phyloP scores from a whole-genome alignment of 805 yeast species.

The Jamesozyma gamospora region DNA sequence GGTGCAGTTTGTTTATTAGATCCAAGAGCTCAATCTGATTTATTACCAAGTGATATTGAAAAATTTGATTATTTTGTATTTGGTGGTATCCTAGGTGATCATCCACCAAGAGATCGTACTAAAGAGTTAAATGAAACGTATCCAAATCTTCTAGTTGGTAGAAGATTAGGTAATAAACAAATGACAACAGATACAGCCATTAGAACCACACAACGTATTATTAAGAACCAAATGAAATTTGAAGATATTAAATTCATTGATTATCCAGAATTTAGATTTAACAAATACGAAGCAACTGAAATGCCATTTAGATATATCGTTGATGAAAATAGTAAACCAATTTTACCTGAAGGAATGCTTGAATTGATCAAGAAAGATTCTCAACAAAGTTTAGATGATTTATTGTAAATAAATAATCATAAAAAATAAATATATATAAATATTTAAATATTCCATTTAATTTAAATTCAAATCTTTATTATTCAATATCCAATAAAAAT shows the following conservation, averaged over 20 bases:
- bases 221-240: conserved; percentile 48
- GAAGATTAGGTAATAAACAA: conserved; percentile 78
- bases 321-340: conserved; percentile 51
- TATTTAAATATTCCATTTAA: no score
- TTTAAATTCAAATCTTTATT: no score
- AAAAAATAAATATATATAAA: no score
- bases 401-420: conserved; percentile 20
- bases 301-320: conserved; percentile 93
- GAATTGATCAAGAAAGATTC: conserved; percentile 77
- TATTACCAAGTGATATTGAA: conserved; percentile 56
- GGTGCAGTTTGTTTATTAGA: conserved; percentile 72
- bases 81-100: conserved; percentile 94
- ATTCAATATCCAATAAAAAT: no score
- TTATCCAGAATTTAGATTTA: conserved; percentile 87
- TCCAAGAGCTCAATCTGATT: conserved; percentile 71
- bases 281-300: conserved; percentile 83
- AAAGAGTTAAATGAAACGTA: conserved; percentile 73
- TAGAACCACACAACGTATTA: conserved; percentile 75
- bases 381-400: conserved; percentile 70
- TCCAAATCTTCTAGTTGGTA: conserved; percentile 61
- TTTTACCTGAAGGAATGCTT: conserved; percentile 87
- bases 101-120: conserved; percentile 86
- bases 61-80: conserved; percentile 82
- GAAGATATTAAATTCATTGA: conserved; percentile 78
- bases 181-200: conserved; percentile 98